A percentile compares a stretch with the other conserved stretches of the same genome.
phyloP scores from a whole-genome alignment of 176 grass and related monocot species.

The Dendrocalamus sinicus region DNA sequence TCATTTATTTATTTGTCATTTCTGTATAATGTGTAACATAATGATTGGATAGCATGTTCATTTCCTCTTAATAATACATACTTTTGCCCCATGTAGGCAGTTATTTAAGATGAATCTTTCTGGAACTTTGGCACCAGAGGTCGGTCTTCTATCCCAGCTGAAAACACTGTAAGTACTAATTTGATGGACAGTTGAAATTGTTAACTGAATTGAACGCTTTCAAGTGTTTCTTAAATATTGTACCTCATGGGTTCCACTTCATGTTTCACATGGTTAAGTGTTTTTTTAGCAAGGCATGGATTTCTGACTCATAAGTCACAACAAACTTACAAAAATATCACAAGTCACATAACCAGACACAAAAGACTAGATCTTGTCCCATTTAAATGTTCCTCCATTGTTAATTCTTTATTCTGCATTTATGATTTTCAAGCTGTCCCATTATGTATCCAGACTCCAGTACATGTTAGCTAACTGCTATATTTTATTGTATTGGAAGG shows the following conservation, averaged over 20 bases:
- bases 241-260: background rate
- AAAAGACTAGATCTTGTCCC: background rate
- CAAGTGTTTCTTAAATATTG: background rate
- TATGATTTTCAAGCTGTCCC: background rate
- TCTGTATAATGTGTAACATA: slow-evolving; percentile 9
- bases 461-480: slow-evolving; percentile 22
- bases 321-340: slow-evolving; percentile 12
- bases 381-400: slow-evolving; percentile 28
- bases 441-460: slow-evolving; percentile 23
- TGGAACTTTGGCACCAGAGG: slow-evolving; percentile 80
- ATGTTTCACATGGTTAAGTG: slow-evolving; percentile 23
- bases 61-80: slow-evolving; percentile 32
- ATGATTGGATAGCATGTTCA: background rate
- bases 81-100: slow-evolving; percentile 53
- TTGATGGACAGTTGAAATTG: background rate
- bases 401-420: background rate
- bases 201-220: background rate
- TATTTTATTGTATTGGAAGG: slow-evolving; percentile 51
- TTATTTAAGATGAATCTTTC: slow-evolving; percentile 82
- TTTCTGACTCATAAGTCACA: background rate
- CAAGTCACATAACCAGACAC: background rate
- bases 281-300: background rate
- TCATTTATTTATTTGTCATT: slow-evolving; percentile 7
- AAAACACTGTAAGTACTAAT: slow-evolving; percentile 67
- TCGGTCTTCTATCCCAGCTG: slow-evolving; percentile 69